Evolutionary conservation across 306 rosid genomes (phyloP), one percentile per base, ranked within the genome.

Genomic region (Cyamopsis tetragonoloba): DNA sequence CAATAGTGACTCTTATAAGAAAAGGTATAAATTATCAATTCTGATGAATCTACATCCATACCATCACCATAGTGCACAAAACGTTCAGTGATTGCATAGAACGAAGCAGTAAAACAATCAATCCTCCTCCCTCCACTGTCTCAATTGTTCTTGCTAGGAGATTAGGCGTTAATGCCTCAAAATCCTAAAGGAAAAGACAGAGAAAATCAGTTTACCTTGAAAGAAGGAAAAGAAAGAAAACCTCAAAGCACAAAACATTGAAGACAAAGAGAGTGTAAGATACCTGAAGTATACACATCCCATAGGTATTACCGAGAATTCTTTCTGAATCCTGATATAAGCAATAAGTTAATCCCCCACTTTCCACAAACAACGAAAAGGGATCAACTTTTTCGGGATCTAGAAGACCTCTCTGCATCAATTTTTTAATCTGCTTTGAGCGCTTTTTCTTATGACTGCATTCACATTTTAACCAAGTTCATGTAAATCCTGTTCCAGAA

Each of bases 41-140:
- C 32, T 35, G 7, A 49, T 67, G 81, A 66, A 28, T 58, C 42
- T 50, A 27, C 35, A 6, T 64, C 23, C 88, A 60, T 86, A 93
- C 99, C 99, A 93, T 93, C 61, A 90, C 95, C 99, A 93, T 93
- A 67, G 99, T 90, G 85, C 68, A 93, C 59, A 93, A 81, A 77
- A 88, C 90, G 73, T 97, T 90, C 73, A 93, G 79, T 3, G 99
- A 93, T 60, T 92, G 56, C 17, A 93, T 71, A 59, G 99, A 83
- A 56, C 84, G 95, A 61, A 93, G 80, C 46, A 93, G 75, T 81
- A 93, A 81, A 71, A 93, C 39, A 60, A 93, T 43, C 76, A 93
- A n/a, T 41, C 99, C 99, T 38, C 99, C 99, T 70, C 99, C 99
- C 82, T 93, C 96, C 66, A 90, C 99, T 0, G 99, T 93, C 81